Evolutionary conservation across 106 monocot species (phyloP), one percentile per base, ranked within the genome.

Genomic region (Acorus calamus): DNA sequence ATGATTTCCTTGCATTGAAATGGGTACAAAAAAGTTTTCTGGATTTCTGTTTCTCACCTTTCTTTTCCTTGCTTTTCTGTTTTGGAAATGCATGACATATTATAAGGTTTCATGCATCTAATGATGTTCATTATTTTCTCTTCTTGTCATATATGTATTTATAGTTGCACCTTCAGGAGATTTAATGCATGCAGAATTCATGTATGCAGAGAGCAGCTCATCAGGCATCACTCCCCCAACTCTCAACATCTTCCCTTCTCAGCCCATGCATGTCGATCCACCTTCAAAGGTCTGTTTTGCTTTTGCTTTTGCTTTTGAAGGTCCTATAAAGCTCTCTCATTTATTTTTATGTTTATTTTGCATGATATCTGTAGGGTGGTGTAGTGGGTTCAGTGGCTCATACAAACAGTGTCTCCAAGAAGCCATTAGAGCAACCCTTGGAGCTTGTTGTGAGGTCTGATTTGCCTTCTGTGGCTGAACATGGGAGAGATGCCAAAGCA

Each of bases 161-260:
- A 28, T 28, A 28, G 28, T 28, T 28, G 78, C 78, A 77, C 65
- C 76, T 69, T 66, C 53, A 61, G 73, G 62, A 61, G 61, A 73
- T 68, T 77, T 76, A 77, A 76, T 77, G 74, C 52, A 66, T 81
- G 75, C 66, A 81, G 78, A 50, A 60, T 78, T 87, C 79, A 59
- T 79, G 68, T 84, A 64, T 88, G 83, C 92, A 92, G 92, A 88
- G 80, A 28, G 28, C 1, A 28, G 28, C 28, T 28, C 28, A 28
- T 28, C 28, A 28, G 28, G 28, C 28, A 28, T 28, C 28, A 28
- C 28, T 28, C 28, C 28, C 28, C 28, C 28, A 28, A 81, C 81
- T 67, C 46, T 92, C 59, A 92, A 82, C 79, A 92, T 92, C 4
- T 92, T 88, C 71, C 92, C 87, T 66, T 88, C 92, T 56, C 80